These are phyloP conservation scores for Didymella exigua DNA, from an alignment of 2,329 filamentous ascomycete species.

Conservation along the genomic window DNA sequence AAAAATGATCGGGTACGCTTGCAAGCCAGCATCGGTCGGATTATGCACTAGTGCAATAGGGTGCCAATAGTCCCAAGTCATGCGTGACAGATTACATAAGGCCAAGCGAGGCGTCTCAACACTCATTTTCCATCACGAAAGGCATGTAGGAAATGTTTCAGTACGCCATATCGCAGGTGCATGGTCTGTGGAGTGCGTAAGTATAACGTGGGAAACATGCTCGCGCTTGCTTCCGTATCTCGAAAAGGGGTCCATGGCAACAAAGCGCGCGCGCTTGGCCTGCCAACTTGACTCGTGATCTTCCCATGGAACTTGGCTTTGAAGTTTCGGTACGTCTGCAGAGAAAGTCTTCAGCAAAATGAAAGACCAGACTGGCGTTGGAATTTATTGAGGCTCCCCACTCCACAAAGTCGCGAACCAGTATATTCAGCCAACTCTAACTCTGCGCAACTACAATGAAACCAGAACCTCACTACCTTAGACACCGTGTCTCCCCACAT, in stretches of 20 bases:
- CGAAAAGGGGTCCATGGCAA: not conserved
- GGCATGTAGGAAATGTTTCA: not conserved
- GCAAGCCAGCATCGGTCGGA: not conserved
- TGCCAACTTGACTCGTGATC: too few species aligned
- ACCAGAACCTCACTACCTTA: too few species aligned
- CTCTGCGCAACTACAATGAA: too few species aligned
- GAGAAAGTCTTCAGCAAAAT: too few species aligned
- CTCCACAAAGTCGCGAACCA: too few species aligned
- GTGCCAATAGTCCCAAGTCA: conserved; percentile 6
- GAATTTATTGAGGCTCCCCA: too few species aligned
- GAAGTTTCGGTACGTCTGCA: too few species aligned
- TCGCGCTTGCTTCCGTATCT: not conserved
- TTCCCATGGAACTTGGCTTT: too few species aligned
- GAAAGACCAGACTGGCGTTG: too few species aligned
- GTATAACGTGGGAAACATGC: not conserved
- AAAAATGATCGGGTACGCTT: not conserved
- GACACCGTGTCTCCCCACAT: too few species aligned
- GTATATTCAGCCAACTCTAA: too few species aligned
- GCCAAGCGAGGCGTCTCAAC: conserved; percentile 3
- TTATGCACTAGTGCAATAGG: conserved; percentile 1
- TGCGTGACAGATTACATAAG: not conserved
- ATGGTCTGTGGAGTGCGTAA: not conserved
- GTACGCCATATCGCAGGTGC: not conserved
- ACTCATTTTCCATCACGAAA: conserved; percentile 2
- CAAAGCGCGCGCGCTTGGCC: too few species aligned